Evolutionary conservation across 352 stramenopile species (phyloP), one percentile per base, ranked within the genome.

Genomic region (Phytopythium boreale): DNA sequence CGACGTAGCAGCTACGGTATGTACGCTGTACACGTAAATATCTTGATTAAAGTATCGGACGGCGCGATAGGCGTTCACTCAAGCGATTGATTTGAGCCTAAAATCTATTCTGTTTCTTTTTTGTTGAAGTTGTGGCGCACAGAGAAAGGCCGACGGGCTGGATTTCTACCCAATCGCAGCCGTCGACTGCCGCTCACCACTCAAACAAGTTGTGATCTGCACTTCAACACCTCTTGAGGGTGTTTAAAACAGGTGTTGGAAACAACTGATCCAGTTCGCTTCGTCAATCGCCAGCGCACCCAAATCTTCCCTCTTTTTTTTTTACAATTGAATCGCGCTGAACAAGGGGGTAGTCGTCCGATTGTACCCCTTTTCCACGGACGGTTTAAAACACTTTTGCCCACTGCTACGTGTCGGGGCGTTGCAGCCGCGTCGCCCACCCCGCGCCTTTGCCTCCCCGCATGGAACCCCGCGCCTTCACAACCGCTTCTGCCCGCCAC

Each of bases 81-180:
- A 56, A 53, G 34, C n/a, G n/a, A 14, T 22, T 12, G 29, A 59
- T 19, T 34, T 41, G 34, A 52, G 12, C 26, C 11, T 7, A 56
- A 44, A 61, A 61, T 61, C 39, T 31, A 57, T 55, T 31, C 44
- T 76, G 70, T 55, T 78, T 78, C 68, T 82, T 86, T 82, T 84
- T 81, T 84, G 74, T 85, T 88, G 76, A 88, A 88, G 76, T 86
- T 86, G 71, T 27, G 29, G 27, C 52, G 43, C 36, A 31, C 62
- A 81, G 64, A 80, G 65, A 72, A 71, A 29, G 57, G 63, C 39
- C 64, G 43, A 17, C 67, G 34, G 59, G 53, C 61, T 67, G 10
- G 58, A 59, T 39, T 61, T 59, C 63, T 57, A 49, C 7, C 69
- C 74, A 78, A 79, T 77, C 65, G 59, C 36, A 26, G 22, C 22